A percentile compares a stretch with the other conserved stretches of the same genome.
Conservation (phyloP, 768 basidiomycete genomes). For the Gloeostereum incarnatum region DNA sequence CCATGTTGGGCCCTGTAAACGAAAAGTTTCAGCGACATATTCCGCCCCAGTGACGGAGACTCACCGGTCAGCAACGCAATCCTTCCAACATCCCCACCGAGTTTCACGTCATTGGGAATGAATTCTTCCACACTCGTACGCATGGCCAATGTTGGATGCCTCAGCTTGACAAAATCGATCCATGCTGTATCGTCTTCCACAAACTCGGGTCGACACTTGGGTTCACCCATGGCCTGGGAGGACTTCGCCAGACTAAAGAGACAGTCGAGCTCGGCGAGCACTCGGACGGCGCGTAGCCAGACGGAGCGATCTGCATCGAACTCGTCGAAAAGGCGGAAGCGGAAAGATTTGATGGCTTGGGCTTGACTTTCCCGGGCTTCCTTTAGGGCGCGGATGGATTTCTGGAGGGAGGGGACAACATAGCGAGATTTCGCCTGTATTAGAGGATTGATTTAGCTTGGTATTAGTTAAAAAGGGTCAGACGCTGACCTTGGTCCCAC, state of each 20-base stretch:
- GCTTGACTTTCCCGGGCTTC: conserved; percentile 89
- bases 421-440: conserved; percentile 66
- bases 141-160: conserved; percentile 81
- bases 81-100: conserved; percentile 69
- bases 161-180: conserved; percentile 80
- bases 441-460: background rate
- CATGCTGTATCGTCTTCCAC: conserved; percentile 73
- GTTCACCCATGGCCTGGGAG: conserved; percentile 85
- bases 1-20: conserved; percentile 73
- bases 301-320: conserved; percentile 74
- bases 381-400: conserved; percentile 73
- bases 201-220: conserved; percentile 86
- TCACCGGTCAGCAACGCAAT: conserved; percentile 82
- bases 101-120: conserved; percentile 86
- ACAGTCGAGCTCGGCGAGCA: conserved; percentile 95
- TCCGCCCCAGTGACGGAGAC: conserved; percentile 13
- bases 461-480: background rate
- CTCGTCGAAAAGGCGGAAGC: conserved; percentile 65
- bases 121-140: conserved; percentile 59
- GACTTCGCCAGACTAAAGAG: conserved; percentile 86
- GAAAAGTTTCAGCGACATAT: background rate
- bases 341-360: conserved; percentile 76
- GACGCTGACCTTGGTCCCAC: conserved; percentile 63
- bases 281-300: conserved; percentile 79
- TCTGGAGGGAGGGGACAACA: conserved; percentile 61